Evolutionary conservation across 1,284 basidiomycete genomes (phyloP), one percentile per base, ranked within the genome.

Genomic region (Cerioporus squamosus): DNA sequence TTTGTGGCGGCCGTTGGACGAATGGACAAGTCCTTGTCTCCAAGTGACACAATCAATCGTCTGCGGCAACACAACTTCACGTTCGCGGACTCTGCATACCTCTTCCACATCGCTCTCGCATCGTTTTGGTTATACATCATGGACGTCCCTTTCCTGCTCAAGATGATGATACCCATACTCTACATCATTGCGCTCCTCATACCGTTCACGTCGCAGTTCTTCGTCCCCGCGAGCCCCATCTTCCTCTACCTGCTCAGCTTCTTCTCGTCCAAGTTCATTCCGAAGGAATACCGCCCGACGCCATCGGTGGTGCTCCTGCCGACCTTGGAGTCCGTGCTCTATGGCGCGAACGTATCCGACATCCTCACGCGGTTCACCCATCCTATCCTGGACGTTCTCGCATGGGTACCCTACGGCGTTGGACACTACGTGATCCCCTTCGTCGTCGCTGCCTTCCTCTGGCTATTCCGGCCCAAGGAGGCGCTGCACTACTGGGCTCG

Each of bases 301-400:
- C 94, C 98, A 53, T 96, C 93, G 67, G 96, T 99, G 55, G 90
- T 93, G 10, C 83, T 98, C 24, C 86, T 98, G 3, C 97, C 97
- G 0, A 97, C 96, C 0, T 85, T 98, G 55, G 97, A 99, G 74
- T 90, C 91, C 9, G 94, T 97, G 31, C 81, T 97, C 29, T 98
- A 97, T 73, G 97, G 97, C 10, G 96, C 95, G 51, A 98, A 98
- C 77, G 96, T 98, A 62, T 95, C 93, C 36, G 95, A 98, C 75
- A 91, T 98, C 70, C 87, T 98, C 61, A 98, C 96, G 3, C 85
- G 95, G 18, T 95, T 89, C 75, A 98, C 96, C 2, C 93, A 97
- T 69, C 93, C 95, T 3, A 67, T 94, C 23, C 85, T 99, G 51
- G 97, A 99, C 72, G 84, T 99, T 61, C 71, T 97, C 53, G 96